phyloP scores from a whole-genome alignment of 2,329 filamentous ascomycete species.

The Nigrospora osmanthi region DNA sequence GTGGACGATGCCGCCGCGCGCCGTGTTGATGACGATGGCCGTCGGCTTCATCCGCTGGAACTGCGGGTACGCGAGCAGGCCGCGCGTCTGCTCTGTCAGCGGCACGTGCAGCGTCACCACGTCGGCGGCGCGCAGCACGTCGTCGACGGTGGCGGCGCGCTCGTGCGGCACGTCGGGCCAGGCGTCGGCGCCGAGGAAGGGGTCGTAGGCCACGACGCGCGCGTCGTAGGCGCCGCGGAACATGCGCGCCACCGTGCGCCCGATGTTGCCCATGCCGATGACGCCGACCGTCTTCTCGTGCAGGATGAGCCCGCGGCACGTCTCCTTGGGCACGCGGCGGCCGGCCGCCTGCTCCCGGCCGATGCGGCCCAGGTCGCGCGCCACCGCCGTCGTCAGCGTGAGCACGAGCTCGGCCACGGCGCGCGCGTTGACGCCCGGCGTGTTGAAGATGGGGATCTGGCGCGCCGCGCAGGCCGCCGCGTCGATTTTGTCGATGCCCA shows the following conservation, averaged over 20 bases:
- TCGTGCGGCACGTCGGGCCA: constrained; percentile 25
- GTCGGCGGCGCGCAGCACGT: constrained; percentile 23
- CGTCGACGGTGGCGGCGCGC: constrained; percentile 19
- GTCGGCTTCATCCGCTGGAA: constrained; percentile 26
- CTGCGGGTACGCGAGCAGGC: constrained; percentile 22
- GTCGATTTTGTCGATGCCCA: constrained; percentile 61
- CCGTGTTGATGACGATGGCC: constrained; percentile 30
- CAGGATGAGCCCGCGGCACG: constrained; percentile 51
- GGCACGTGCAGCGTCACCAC: constrained; percentile 29
- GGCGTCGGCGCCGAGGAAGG: constrained; percentile 19
- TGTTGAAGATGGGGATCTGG: constrained; percentile 34
- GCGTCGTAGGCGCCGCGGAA: constrained; percentile 58
- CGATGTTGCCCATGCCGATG: constrained; percentile 63
- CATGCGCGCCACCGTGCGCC: constrained; percentile 51
- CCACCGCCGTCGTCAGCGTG: constrained; percentile 28
- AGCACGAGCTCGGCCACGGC: constrained; percentile 34
- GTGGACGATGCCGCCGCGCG: constrained; percentile 30
- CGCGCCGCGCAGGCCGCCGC: constrained; percentile 32
- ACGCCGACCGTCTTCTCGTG: constrained; percentile 59
- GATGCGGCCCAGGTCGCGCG: constrained; percentile 33
- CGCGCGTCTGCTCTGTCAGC: constrained; percentile 20
- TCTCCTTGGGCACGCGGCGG: constrained; percentile 26
- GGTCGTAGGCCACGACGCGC: constrained; percentile 33
- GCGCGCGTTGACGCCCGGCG: constrained; percentile 32
- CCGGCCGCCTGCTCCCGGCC: constrained; percentile 16